Percentiles rank a stretch among this genome's conserved stretches.
phyloP scores from a whole-genome alignment of 768 basidiomycete genomes.

The Exsudoporus frostii region DNA sequence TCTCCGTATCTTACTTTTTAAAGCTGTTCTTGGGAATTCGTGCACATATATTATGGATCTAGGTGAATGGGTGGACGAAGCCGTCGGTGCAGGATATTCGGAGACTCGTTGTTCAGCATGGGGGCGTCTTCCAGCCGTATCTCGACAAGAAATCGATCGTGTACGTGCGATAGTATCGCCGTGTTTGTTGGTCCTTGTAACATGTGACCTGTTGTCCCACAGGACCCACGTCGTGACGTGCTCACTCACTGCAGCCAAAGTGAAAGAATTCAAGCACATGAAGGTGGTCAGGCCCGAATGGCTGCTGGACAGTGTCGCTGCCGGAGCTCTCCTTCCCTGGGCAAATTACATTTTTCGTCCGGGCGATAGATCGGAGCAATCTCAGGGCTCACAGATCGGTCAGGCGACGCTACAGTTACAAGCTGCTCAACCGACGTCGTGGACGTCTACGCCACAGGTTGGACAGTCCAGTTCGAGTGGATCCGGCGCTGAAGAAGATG shows the following conservation, averaged over 20 bases:
- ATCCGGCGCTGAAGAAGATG: background rate
- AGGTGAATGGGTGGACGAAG: constrained; percentile 90
- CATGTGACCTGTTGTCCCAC: constrained; percentile 1
- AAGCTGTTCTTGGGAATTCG: background rate
- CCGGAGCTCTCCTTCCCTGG: constrained; percentile 75
- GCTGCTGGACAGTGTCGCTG: constrained; percentile 77
- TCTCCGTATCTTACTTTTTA: constrained; percentile 3
- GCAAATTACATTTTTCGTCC: constrained; percentile 61
- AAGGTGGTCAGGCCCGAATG: constrained; percentile 89
- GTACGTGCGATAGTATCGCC: constrained; percentile 42
- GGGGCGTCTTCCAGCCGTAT: constrained; percentile 82
- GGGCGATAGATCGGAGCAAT: constrained; percentile 43
- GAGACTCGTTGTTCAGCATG: constrained; percentile 75
- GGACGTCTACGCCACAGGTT: background rate
- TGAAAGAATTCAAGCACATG: constrained; percentile 84
- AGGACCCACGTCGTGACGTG: constrained; percentile 93
- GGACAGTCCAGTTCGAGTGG: background rate
- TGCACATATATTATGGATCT: background rate
- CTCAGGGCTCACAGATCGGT: constrained; percentile 41
- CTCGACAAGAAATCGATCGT: constrained; percentile 74
- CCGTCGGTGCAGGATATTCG: constrained; percentile 86
- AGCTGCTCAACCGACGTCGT: constrained; percentile 5
- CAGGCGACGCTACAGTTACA: constrained; percentile 17
- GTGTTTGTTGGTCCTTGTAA: background rate
- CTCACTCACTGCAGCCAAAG: constrained; percentile 85